These are phyloP conservation scores for Claviceps sp. DNA, from an alignment of 2,329 filamentous ascomycete genomes.

Conservation along the genomic window DNA sequence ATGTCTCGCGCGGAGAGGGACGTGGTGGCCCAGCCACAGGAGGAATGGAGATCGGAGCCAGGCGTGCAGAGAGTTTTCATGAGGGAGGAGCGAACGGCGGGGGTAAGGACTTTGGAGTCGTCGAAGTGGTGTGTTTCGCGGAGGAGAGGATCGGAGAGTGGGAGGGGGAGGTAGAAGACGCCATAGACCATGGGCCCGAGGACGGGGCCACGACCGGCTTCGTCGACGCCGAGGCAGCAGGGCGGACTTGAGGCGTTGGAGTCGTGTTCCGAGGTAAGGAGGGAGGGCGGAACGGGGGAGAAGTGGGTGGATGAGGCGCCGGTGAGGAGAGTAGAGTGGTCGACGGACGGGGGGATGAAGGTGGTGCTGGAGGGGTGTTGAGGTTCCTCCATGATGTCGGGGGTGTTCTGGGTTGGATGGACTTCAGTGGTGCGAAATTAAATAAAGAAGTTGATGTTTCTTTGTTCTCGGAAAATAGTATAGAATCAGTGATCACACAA, in stretches of 20 bases:
- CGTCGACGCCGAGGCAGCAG: constrained; percentile 80
- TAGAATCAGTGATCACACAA: too few relatives aligned
- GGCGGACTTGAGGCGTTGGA: constrained; percentile 7
- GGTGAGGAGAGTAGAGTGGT: constrained; percentile 39
- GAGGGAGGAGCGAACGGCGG: constrained; percentile 61
- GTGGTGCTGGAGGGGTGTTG: constrained; percentile 1
- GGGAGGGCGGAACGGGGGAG: constrained; percentile 51
- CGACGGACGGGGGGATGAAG: constrained; percentile 60
- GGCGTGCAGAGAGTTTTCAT: constrained; percentile 57
- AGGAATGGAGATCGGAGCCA: constrained; percentile 30
- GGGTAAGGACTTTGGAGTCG: constrained; percentile 85
- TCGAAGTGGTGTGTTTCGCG: constrained; percentile 75
- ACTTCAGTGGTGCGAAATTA: not conserved
- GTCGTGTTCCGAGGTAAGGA: constrained; percentile 29
- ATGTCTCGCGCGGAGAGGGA: constrained; percentile 78
- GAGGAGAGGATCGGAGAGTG: constrained; percentile 58
- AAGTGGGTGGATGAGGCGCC: constrained; percentile 61
- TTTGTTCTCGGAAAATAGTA: not conserved
- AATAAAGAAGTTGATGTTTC: not conserved
- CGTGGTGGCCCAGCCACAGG: constrained; percentile 73
- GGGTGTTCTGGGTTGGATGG: not conserved
- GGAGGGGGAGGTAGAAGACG: constrained; percentile 62
- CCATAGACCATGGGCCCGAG: constrained; percentile 68
- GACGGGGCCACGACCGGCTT: constrained; percentile 89
- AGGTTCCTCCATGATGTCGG: constrained; percentile 6